phyloP scores from a whole-genome alignment of 805 yeast species.

The Saccharomyces mikatae region DNA sequence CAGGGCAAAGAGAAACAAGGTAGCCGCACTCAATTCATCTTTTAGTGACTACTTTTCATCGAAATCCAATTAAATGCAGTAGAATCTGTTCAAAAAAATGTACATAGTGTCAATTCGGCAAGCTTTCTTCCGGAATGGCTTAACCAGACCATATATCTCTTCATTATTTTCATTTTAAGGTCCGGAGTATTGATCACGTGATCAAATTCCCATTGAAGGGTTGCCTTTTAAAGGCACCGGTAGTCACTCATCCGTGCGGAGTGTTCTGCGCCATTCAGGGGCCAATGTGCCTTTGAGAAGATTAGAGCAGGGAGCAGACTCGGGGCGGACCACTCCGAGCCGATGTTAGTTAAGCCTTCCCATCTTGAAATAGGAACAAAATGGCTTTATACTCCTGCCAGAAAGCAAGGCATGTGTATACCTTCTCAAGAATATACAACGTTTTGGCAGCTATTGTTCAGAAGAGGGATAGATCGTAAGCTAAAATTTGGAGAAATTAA shows the following conservation, averaged over 20 bases:
- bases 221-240: background rate
- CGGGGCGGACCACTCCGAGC: background rate
- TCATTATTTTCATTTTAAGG: background rate
- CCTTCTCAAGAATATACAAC: background rate
- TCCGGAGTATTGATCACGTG: background rate
- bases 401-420: background rate
- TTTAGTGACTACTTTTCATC: background rate
- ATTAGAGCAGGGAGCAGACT: background rate
- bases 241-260: background rate
- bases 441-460: background rate
- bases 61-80: background rate
- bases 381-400: background rate
- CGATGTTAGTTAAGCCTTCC: background rate
- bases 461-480: background rate
- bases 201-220: background rate
- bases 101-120: background rate
- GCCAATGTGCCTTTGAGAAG: background rate
- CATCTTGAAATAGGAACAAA: background rate
- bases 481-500: background rate
- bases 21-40: background rate
- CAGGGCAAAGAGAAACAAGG: background rate
- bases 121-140: too few species aligned
- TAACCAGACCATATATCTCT: background rate
- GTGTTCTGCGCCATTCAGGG: background rate
- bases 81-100: background rate